Percentiles rank a stretch among this genome's conserved stretches.
These are phyloP conservation scores for Fusarium torulosum DNA, from an alignment of 2,329 filamentous ascomycete species.

Conservation along the genomic window DNA sequence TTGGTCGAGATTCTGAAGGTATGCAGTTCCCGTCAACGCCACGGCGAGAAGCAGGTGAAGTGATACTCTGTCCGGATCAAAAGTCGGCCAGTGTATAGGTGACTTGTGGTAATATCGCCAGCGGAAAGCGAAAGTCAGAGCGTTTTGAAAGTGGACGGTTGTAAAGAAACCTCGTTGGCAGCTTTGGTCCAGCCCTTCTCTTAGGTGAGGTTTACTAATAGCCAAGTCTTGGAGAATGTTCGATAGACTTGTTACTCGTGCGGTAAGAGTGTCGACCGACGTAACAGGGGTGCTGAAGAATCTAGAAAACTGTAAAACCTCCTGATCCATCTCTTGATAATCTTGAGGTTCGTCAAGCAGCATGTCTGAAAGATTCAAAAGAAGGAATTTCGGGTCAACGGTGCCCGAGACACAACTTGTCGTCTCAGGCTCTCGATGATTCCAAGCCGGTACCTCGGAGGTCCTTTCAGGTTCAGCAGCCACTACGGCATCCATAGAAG, in stretches of 20 bases:
- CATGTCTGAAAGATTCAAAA: constrained; percentile 22
- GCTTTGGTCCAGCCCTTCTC: background rate
- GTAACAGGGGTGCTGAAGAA: background rate
- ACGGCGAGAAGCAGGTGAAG: constrained; percentile 21
- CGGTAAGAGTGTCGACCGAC: background rate
- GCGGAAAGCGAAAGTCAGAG: constrained; percentile 11
- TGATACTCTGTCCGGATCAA: constrained; percentile 18
- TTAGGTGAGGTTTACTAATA: constrained; percentile 13
- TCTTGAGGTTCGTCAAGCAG: constrained; percentile 3
- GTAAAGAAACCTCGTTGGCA: constrained; percentile 13
- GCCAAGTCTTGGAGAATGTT: background rate
- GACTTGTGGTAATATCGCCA: constrained; percentile 22
- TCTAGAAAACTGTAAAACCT: background rate
- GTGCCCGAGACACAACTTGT: background rate
- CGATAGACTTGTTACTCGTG: background rate
- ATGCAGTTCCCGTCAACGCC: constrained; percentile 15
- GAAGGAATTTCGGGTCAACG: constrained; percentile 19
- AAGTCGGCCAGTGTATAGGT: constrained; percentile 36
- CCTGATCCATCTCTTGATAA: fast-evolving
- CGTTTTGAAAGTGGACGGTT: constrained; percentile 7
- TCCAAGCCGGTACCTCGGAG: constrained; percentile 15
- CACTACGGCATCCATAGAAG: constrained; percentile 14
- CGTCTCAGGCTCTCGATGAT: background rate
- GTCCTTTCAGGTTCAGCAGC: constrained; percentile 24
- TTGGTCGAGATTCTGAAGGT: background rate